A percentile compares a stretch with the other conserved stretches of the same genome.
These are phyloP conservation scores for Novymonas esmeraldas DNA, from an alignment of 208 protist species.

Conservation along the genomic window DNA sequence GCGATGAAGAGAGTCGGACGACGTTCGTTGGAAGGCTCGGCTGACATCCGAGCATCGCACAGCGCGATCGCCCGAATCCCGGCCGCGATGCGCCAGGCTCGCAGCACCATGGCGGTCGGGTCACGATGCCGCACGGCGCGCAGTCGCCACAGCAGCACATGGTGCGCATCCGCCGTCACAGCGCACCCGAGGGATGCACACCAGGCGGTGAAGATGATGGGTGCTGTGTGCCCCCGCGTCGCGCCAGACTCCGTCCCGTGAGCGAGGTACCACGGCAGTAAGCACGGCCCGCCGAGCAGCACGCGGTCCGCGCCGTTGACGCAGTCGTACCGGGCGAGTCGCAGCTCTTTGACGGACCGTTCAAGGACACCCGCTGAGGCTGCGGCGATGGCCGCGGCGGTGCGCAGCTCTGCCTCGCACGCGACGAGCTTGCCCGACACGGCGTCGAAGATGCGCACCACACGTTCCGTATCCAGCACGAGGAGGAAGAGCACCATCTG, in stretches of 20 bases:
- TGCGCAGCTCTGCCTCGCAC: constrained; percentile 7
- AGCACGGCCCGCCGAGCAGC: constrained; percentile 68
- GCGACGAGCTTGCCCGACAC: constrained; percentile 45
- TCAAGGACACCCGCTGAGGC: background rate
- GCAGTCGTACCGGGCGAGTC: constrained; percentile 72
- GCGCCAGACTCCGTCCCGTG: constrained; percentile 36
- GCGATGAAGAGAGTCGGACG: constrained; percentile 34
- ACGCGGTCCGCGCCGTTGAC: constrained; percentile 54
- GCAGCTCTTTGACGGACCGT: constrained; percentile 27
- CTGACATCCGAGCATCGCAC: constrained; percentile 13
- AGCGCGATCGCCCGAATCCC: constrained; percentile 61
- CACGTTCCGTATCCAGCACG: constrained; percentile 74
- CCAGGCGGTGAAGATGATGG: constrained; percentile 63
- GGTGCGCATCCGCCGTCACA: constrained; percentile 75
- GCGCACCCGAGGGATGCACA: constrained; percentile 42
- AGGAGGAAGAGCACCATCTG: constrained; percentile 52
- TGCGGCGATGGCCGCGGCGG: background rate
- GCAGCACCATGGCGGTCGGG: constrained; percentile 22
- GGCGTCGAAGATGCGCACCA: constrained; percentile 76
- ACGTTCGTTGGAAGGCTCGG: background rate
- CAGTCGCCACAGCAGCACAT: constrained; percentile 74
- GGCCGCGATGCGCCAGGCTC: constrained; percentile 51
- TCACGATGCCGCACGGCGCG: background rate
- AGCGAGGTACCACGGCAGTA: constrained; percentile 71
- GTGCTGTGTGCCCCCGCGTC: constrained; percentile 59